Base-by-base conservation (phyloP, 208 protist species). In the Tetramitus jugosus region DNA sequence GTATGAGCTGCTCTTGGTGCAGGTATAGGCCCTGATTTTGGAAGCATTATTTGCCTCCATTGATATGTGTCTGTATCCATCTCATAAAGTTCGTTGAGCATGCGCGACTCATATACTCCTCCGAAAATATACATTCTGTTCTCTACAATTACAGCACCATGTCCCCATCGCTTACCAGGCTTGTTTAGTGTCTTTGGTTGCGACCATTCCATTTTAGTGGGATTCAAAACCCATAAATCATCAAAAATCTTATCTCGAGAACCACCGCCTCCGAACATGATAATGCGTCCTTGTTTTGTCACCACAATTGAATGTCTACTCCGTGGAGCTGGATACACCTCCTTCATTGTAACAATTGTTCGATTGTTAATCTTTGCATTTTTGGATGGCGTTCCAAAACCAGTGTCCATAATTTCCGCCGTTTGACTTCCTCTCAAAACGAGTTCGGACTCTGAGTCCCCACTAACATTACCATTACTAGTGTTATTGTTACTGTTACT, bases 211-310 rank as follows among this genome's bases (percentile, higher is more conserved):
- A 49, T 49, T 10, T 71, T 39, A 26, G 23, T 8, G 6, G 49
- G 39, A 71, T 71, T 8, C 6, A 71, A 46, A 0, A 71, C 40
- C 64, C 64, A 71, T 17, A 71, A 10, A 71, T 71, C 64, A 71
- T 71, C 64, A 71, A 49, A 71, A 71, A 71, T 71, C 49, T 39
- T 45, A 71, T 71, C 49, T 46, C n/a, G n/a, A 3, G 26, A 23
- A n/a, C 60, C 60, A 33, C 64, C 64, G 17, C 64, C 64, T n/a
- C 62, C 62, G 33, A 49, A 71, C 14, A 71, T 0, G 2, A 49
- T 49, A 2, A 71, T 14, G 43, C 20, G 7, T 35, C 23, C 17
- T 35, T 71, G n/a, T 26, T n/a, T 26, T 31, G 37, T 45, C 2
- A 31, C 35, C n/a, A 71, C 39, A 14, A 20, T 14, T 46, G 64